These are phyloP conservation scores for Casuarina cunninghamiana DNA, from an alignment of 306 rosid species.

Conservation along the genomic window DNA sequence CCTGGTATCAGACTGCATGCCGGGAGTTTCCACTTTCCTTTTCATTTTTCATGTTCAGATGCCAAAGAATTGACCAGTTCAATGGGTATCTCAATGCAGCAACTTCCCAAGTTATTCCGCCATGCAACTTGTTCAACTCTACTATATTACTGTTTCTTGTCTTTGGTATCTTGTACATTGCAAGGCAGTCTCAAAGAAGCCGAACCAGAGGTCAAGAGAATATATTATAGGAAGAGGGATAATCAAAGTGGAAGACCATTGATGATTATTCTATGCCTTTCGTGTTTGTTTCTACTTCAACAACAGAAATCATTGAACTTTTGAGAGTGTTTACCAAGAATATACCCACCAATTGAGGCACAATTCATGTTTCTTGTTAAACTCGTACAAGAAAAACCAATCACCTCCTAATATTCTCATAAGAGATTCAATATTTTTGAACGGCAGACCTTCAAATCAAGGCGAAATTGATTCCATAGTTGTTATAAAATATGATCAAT, in stretches of 20 bases:
- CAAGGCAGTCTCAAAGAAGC: background rate
- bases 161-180: background rate
- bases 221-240: background rate
- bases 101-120: background rate
- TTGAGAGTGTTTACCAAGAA: background rate
- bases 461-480: no score
- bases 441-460: no score
- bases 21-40: constrained; percentile 49
- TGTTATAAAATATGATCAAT: no score
- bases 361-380: constrained; percentile 14
- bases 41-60: constrained; percentile 52
- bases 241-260: background rate
- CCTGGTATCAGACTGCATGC: constrained; percentile 32
- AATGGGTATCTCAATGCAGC: constrained; percentile 32
- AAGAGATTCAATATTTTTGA: no score
- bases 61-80: constrained; percentile 44
- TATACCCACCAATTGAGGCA: background rate
- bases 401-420: no score
- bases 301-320: background rate
- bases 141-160: background rate
- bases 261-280: background rate
- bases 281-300: background rate
- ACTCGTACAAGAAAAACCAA: background rate
- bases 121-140: constrained; percentile 1
- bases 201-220: background rate